Evolutionary conservation across 208 protist species (phyloP).

Genomic region (Kentomonas sorsogonicus): DNA sequence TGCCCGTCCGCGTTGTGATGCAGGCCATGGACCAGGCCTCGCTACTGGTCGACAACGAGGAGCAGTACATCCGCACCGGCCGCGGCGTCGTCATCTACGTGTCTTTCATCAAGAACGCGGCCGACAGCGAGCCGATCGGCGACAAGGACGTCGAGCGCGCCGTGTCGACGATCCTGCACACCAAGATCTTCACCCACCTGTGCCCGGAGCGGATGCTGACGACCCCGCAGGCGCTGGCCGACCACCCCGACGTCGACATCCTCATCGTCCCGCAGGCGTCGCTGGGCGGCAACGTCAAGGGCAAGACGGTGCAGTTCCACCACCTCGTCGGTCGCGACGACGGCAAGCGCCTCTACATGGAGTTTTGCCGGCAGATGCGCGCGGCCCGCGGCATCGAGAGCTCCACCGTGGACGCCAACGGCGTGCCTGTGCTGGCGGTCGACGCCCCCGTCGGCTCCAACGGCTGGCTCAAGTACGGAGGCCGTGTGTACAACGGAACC

Average conservation of each 20-base stretch:
- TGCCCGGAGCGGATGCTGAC: slow-evolving; percentile 42
- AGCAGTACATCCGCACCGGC: slow-evolving; percentile 45
- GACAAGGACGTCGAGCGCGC: slow-evolving; percentile 42
- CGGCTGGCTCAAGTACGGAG: slow-evolving; percentile 33
- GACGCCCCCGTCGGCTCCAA: slow-evolving; percentile 5
- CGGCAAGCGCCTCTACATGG: slow-evolving; percentile 41
- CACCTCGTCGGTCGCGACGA: slow-evolving; percentile 53
- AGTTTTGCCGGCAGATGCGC: slow-evolving; percentile 57
- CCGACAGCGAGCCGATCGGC: too few species aligned
- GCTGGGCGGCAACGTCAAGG: slow-evolving; percentile 74
- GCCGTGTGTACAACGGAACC: slow-evolving; percentile 65
- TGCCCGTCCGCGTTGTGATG: slow-evolving; percentile 64
- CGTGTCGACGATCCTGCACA: slow-evolving; percentile 45
- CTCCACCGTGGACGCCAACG: slow-evolving; percentile 41
- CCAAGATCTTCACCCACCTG: slow-evolving; percentile 71
- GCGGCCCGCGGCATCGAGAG: slow-evolving; percentile 42
- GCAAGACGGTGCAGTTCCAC: slow-evolving; percentile 78
- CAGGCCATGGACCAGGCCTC: slow-evolving; percentile 67
- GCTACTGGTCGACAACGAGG: slow-evolving; percentile 72
- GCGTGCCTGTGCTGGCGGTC: slow-evolving; percentile 15
- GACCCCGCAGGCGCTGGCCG: slow-evolving; percentile 34
- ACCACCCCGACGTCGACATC: slow-evolving; percentile 56
- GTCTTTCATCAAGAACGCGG: slow-evolving; percentile 39
- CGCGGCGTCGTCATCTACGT: slow-evolving; percentile 75
- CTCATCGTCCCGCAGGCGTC: slow-evolving; percentile 83